These are phyloP conservation scores for Chaetomium strumarium DNA, from an alignment of 2,329 filamentous ascomycete species.

Conservation along the genomic window DNA sequence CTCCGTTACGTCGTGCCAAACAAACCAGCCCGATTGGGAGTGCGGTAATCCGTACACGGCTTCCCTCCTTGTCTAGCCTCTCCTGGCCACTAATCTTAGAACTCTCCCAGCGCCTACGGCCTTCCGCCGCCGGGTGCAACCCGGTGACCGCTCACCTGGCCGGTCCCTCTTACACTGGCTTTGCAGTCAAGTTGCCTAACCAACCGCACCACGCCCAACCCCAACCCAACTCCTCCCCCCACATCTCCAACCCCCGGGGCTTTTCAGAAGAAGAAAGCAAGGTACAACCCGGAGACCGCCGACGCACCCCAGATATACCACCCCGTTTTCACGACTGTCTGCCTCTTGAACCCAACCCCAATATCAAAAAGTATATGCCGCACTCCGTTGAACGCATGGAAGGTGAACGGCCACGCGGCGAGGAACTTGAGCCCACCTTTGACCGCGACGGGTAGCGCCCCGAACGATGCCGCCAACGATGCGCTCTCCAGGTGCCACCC, in stretches of 20 bases:
- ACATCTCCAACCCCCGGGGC: too few relatives aligned
- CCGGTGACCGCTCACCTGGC: too few relatives aligned
- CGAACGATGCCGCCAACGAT: slow-evolving; percentile 55
- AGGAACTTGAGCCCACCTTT: slow-evolving; percentile 54
- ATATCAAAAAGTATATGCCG: slow-evolving; percentile 51
- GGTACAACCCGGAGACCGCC: slow-evolving; percentile 38
- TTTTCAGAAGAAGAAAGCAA: slow-evolving; percentile 39
- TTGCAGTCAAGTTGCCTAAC: too few relatives aligned
- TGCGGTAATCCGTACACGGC: slow-evolving; percentile 15
- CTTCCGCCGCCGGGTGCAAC: too few relatives aligned
- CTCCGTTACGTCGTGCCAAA: slow-evolving; percentile 4
- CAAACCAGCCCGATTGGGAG: slow-evolving; percentile 13
- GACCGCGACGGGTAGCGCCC: slow-evolving; percentile 50
- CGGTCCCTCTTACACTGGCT: not conserved
- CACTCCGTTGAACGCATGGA: slow-evolving; percentile 51
- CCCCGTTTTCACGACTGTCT: slow-evolving; percentile 41
- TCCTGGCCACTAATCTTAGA: slow-evolving; percentile 2
- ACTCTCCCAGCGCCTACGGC: too few relatives aligned
- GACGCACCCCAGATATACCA: slow-evolving; percentile 43
- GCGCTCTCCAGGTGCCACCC: slow-evolving; percentile 58
- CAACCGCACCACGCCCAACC: not conserved
- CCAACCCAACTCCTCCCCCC: not conserved
- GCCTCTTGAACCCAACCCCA: slow-evolving; percentile 43
- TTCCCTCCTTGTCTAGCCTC: slow-evolving; percentile 8
- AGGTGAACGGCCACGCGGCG: slow-evolving; percentile 54